A percentile compares a stretch with the other conserved stretches of the same genome.
Evolutionary conservation across 306 rosid genomes (phyloP).

Genomic region (Medicago arabica): DNA sequence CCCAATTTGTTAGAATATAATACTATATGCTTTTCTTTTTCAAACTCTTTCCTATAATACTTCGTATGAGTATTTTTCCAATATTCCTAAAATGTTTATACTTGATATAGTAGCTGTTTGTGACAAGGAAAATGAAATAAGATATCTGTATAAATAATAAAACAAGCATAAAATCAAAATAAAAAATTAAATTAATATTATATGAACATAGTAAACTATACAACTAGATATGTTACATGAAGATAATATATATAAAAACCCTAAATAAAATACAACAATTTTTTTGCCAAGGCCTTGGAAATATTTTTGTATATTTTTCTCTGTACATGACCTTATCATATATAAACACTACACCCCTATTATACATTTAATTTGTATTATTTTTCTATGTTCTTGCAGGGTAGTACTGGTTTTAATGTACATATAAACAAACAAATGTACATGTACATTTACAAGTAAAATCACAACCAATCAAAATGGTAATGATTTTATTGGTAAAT

Average conservation of each 20-base stretch:
- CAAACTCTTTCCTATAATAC: no score
- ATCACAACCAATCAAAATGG: constrained; percentile 40
- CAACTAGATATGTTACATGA: background rate
- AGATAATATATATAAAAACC: background rate
- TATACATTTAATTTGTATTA: background rate
- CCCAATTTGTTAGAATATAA: background rate
- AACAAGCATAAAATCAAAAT: background rate
- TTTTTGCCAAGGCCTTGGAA: background rate
- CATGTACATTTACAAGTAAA: constrained; percentile 53
- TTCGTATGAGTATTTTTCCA: no score
- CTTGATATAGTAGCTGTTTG: background rate
- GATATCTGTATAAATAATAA: background rate
- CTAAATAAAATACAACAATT: background rate
- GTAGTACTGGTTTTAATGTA: background rate
- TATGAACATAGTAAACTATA: background rate
- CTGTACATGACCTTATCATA: background rate
- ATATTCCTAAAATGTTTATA: no score
- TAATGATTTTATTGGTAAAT: constrained; percentile 55
- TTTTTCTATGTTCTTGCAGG: background rate
- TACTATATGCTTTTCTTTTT: background rate
- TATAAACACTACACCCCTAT: background rate
- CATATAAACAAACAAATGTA: constrained; percentile 7
- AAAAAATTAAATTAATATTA: background rate
- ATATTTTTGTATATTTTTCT: background rate
- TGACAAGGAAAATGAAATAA: background rate